Percentiles rank a stretch among this genome's conserved stretches.
Conservation (phyloP, 495 filamentous ascomycete species). For the Hypoxylon subgilvum region DNA sequence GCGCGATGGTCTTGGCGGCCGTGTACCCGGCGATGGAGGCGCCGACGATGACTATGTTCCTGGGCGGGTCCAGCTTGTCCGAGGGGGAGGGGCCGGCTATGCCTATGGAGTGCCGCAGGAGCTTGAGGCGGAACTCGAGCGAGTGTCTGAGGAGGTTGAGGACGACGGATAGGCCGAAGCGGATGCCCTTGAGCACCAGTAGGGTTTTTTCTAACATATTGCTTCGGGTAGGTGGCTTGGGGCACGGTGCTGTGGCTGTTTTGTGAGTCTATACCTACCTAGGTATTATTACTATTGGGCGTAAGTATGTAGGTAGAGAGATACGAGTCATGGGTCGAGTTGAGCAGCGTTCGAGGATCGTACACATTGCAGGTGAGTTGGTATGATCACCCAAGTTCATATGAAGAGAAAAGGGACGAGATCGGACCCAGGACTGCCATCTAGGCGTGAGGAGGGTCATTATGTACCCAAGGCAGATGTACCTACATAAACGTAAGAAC, state of each 20-base stretch:
- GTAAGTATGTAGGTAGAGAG: too few species aligned
- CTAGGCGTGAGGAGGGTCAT: too few species aligned
- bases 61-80: slow-evolving; percentile 32
- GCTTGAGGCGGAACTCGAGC: slow-evolving; percentile 30
- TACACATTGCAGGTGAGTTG: too few species aligned
- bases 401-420: too few species aligned
- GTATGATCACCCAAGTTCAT: too few species aligned
- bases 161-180: slow-evolving; percentile 19
- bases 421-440: too few species aligned
- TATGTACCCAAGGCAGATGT: too few species aligned
- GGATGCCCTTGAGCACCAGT: slow-evolving; percentile 24
- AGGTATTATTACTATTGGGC: not conserved
- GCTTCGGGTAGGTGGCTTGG: not conserved
- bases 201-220: slow-evolving; percentile 39
- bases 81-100: too few species aligned
- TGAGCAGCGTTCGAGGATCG: too few species aligned
- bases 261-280: not conserved
- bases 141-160: slow-evolving; percentile 27
- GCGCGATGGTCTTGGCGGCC: slow-evolving; percentile 52
- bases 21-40: slow-evolving; percentile 62
- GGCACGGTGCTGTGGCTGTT: too few species aligned
- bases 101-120: slow-evolving; percentile 21
- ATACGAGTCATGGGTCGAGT: too few species aligned
- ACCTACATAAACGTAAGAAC: not conserved
- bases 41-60: slow-evolving; percentile 62